Evolutionary conservation across 176 grass and related monocot genomes (phyloP), one percentile per base, ranked within the genome.

Genomic region (Rhynchospora pubera): DNA sequence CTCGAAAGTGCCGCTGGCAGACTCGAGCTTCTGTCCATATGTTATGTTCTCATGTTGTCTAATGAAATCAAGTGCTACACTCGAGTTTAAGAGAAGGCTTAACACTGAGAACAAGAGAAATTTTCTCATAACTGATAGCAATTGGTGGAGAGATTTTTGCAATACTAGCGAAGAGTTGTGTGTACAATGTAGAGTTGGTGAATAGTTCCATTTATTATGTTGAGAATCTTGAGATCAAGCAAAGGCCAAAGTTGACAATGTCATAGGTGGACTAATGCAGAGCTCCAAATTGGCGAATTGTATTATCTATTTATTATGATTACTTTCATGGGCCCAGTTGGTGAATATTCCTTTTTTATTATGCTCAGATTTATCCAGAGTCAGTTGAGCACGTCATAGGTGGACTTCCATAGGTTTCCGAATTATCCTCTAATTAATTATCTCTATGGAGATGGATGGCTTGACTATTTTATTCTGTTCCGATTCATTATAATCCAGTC

Each of bases 11-110:
- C 84, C 67, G 3, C 22, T 57, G 0, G 77, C 28, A 1, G 90
- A 91, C 0, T 86, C 87, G 3, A 91, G 85, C 6, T 28, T 79
- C 7, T 73, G 1, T n/a, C 67, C 84, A 32, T 79, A 42, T 1
- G 87, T 84, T 7, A 91, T 21, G 66, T 89, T 89, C 26, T 65
- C n/a, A 81, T 46, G 78, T 81, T 81, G 57, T 45, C 14, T 24
- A 62, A 81, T 24, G 11, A 62, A 65, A 62, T 81, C 58, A 62
- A 47, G 14, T 0, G 78, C 57, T 12, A 10, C 34, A 14, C 39
- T 64, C 5, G n/a, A 64, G 39, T 12, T 14, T 64, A 62, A 64
- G 16, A 81, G 24, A 64, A 81, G 78, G 58, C 5, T 6, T 4
- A 73, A 50, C 24, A 51, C 19, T 26, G 21, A 26, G 19, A 73